Percentiles rank a stretch among this genome's conserved stretches.
Conservation (phyloP, 768 basidiomycete species). For the Dentipellis sp. region DNA sequence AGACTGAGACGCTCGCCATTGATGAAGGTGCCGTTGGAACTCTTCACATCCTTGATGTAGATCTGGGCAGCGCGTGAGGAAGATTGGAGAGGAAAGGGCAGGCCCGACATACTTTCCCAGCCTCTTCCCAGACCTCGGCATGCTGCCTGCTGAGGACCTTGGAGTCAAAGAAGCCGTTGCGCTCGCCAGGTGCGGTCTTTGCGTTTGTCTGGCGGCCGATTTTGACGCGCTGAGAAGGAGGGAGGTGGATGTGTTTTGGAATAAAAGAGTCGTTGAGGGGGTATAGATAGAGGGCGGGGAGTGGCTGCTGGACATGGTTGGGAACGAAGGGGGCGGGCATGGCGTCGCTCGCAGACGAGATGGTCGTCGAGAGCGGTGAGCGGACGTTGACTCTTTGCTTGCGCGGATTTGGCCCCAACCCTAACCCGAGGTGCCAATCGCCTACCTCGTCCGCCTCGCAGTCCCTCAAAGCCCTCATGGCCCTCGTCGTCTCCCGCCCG, state of each 20-base stretch:
- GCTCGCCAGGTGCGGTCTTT: conserved; percentile 86
- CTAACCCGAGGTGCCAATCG: not conserved
- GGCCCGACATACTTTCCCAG: conserved; percentile 59
- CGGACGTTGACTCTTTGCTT: too few species aligned
- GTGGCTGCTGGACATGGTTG: conserved; percentile 13
- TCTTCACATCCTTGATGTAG: conserved; percentile 97
- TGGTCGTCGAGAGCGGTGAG: not conserved
- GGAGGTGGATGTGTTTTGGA: conserved; percentile 88
- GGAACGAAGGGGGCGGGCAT: conserved; percentile 13
- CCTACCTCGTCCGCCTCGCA: not conserved
- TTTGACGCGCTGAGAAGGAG: conserved; percentile 60
- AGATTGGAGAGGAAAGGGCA: conserved; percentile 8
- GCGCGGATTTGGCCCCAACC: too few species aligned
- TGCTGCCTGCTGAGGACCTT: conserved; percentile 92
- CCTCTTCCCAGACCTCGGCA: conserved; percentile 97
- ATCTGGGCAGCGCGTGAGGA: conserved; percentile 43
- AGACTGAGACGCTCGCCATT: conserved; percentile 87
- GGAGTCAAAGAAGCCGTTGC: conserved; percentile 95
- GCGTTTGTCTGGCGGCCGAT: conserved; percentile 95
- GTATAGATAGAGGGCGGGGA: conserved; percentile 46
- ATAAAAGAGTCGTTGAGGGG: conserved; percentile 92
- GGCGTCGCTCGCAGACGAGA: not conserved
- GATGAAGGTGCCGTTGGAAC: conserved; percentile 97
- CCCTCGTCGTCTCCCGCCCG: not conserved
- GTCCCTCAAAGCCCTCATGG: not conserved